Conservation (phyloP, 78 protist genomes). For the Dictyostelium capitatum region DNA sequence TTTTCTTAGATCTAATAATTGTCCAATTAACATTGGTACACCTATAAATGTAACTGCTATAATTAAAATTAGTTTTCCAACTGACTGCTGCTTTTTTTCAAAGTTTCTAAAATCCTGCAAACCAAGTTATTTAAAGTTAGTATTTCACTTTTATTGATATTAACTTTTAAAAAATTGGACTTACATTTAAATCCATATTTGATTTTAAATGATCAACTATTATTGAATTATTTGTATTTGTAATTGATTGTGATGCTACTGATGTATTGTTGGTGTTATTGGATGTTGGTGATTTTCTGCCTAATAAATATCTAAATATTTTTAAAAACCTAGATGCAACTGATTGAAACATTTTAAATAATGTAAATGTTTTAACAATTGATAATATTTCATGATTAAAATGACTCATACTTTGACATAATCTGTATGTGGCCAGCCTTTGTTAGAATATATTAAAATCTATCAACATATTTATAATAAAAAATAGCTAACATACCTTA, state of each 20-base stretch:
- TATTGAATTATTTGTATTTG: neutral
- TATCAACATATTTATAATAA: neutral
- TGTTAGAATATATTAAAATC: neutral
- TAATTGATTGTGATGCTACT: neutral
- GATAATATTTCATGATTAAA: constrained; percentile 51
- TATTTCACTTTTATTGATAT: neutral
- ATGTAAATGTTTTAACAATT: constrained; percentile 58
- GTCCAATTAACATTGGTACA: constrained; percentile 73
- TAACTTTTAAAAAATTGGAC: neutral
- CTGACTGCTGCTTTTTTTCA: constrained; percentile 25
- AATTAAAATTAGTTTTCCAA: constrained; percentile 44
- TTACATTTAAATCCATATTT: constrained; percentile 9
- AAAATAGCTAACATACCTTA: constrained; percentile 23
- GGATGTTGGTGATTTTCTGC: neutral
- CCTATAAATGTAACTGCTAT: constrained; percentile 76
- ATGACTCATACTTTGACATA: constrained; percentile 78
- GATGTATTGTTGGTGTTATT: constrained; percentile 2
- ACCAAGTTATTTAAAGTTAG: neutral
- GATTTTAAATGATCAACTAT: neutral
- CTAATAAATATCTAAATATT: constrained; percentile 47
- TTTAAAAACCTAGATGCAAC: constrained; percentile 28
- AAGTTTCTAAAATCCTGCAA: constrained; percentile 51
- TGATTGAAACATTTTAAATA: constrained; percentile 69
- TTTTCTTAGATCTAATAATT: constrained; percentile 28
- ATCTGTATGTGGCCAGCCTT: constrained; percentile 8